A percentile compares a stretch with the other conserved stretches of the same genome.
phyloP scores from a whole-genome alignment of 2,329 filamentous ascomycete species.

The Fusarium brevicatenulatum region DNA sequence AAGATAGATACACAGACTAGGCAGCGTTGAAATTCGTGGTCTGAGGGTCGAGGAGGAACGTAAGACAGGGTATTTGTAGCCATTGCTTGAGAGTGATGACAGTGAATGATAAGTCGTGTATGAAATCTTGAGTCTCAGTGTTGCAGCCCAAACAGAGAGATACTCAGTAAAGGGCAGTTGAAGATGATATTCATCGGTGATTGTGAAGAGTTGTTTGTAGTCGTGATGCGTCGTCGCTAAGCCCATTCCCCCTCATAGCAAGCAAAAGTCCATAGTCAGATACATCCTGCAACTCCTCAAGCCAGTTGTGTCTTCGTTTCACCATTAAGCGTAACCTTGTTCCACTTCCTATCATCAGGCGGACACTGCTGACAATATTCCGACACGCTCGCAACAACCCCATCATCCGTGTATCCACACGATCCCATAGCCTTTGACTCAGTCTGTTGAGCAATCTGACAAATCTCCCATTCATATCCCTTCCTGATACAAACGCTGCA shows the following conservation, averaged over 20 bases:
- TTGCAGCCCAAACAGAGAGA: background rate
- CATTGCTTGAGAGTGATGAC: background rate
- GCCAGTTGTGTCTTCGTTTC: background rate
- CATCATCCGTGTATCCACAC: constrained; percentile 11
- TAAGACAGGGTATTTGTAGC: background rate
- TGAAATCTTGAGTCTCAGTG: rapidly evolving
- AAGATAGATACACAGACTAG: background rate
- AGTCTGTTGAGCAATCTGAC: background rate
- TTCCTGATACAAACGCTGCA: constrained; percentile 10
- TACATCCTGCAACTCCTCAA: rapidly evolving
- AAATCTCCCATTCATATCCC: constrained; percentile 12
- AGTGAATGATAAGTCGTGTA: rapidly evolving
- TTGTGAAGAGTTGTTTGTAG: background rate
- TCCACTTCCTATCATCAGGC: constrained; percentile 20
- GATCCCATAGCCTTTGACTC: constrained; percentile 16
- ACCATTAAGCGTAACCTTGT: background rate
- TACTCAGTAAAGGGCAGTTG: no score
- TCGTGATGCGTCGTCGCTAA: background rate
- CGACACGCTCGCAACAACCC: background rate
- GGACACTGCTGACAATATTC: constrained; percentile 21
- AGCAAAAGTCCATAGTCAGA: rapidly evolving
- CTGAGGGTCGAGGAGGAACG: background rate
- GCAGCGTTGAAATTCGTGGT: background rate
- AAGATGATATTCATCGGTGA: background rate
- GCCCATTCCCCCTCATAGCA: rapidly evolving